These are phyloP conservation scores for Parmelia sp. DNA, from an alignment of 495 filamentous ascomycete species.

Conservation along the genomic window DNA sequence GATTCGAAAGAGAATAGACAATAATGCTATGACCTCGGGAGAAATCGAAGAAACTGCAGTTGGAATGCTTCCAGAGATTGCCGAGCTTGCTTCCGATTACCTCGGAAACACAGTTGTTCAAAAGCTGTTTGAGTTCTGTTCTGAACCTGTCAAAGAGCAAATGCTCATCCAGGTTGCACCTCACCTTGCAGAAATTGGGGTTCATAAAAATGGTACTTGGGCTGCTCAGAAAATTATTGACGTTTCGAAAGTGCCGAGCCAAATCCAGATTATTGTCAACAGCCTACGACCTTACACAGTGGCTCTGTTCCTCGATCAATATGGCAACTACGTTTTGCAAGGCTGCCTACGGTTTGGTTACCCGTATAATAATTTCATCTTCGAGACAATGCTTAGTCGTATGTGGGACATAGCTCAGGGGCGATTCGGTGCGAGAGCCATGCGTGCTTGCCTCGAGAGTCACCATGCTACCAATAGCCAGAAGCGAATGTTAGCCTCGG, in stretches of 20 bases:
- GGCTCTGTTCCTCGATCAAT: constrained; percentile 91
- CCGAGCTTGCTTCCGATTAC: constrained; percentile 90
- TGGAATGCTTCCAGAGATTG: constrained; percentile 92
- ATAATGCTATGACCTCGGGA: constrained; percentile 71
- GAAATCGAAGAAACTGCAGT: constrained; percentile 91
- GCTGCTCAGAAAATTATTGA: constrained; percentile 99
- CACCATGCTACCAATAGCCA: constrained; percentile 93
- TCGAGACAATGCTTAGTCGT: constrained; percentile 89
- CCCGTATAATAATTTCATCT: constrained; percentile 92
- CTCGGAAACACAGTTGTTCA: constrained; percentile 99
- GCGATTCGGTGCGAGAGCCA: constrained; percentile 87
- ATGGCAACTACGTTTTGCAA: constrained; percentile 96
- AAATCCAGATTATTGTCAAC: constrained; percentile 80
- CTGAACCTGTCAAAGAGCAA: constrained; percentile 77
- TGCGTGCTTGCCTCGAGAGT: constrained; percentile 95
- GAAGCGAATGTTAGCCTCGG: constrained; percentile 88
- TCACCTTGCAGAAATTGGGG: constrained; percentile 90
- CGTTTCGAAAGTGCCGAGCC: constrained; percentile 74
- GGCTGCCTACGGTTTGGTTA: constrained; percentile 85
- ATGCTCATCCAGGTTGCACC: constrained; percentile 87
- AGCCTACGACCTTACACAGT: constrained; percentile 77
- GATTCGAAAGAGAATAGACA: constrained; percentile 95
- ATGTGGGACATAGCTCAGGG: constrained; percentile 95
- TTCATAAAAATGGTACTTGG: constrained; percentile 99
- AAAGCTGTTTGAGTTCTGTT: constrained; percentile 95